Conservation (phyloP, 805 yeast genomes). For the Lipomyces starkeyi region DNA sequence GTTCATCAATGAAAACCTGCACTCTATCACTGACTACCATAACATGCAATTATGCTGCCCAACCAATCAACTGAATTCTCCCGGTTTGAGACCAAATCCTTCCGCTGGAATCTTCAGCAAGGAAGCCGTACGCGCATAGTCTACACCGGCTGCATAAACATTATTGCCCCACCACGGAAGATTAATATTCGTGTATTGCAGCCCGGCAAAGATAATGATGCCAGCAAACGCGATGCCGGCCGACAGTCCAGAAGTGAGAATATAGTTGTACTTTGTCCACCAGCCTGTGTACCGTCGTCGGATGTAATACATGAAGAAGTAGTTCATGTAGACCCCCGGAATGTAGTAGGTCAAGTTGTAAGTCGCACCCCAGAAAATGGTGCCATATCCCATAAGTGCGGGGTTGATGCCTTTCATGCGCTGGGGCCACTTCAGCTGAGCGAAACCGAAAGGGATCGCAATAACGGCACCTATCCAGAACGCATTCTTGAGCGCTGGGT, state of each 20-base stretch:
- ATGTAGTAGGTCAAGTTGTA: slow-evolving; percentile 24
- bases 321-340: slow-evolving; percentile 47
- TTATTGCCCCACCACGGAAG: slow-evolving; percentile 65
- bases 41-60: too few species aligned
- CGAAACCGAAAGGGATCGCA: slow-evolving; percentile 26
- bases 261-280: slow-evolving; percentile 79
- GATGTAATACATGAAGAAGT: slow-evolving; percentile 60
- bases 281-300: slow-evolving; percentile 62
- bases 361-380: slow-evolving; percentile 20
- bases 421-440: slow-evolving; percentile 17
- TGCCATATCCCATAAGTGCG: slow-evolving; percentile 15
- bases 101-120: slow-evolving; percentile 14
- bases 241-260: slow-evolving; percentile 67
- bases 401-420: slow-evolving; percentile 14
- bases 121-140: slow-evolving; percentile 22
- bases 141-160: slow-evolving; percentile 32
- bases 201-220: slow-evolving; percentile 58
- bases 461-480: slow-evolving; percentile 21
- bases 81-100: slow-evolving; percentile 20
- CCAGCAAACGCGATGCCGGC: slow-evolving; percentile 70
- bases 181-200: slow-evolving; percentile 45
- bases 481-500: slow-evolving; percentile 20
- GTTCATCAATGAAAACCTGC: too few species aligned
- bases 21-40: too few species aligned
- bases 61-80: slow-evolving; percentile 5